phyloP scores from a whole-genome alignment of 129 eudicot species.

The Calendula officinalis region DNA sequence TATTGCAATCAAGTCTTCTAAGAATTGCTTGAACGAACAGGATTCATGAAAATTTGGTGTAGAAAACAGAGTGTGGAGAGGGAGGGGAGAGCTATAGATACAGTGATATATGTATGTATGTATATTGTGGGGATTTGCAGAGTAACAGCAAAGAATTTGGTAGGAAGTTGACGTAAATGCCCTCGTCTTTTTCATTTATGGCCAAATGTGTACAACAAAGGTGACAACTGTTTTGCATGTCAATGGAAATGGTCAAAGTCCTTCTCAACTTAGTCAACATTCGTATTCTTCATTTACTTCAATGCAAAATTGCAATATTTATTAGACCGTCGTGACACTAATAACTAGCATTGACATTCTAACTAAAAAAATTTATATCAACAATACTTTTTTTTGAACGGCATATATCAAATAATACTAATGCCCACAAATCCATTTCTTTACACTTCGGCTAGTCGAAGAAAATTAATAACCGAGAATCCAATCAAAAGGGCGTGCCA shows the following conservation, averaged over 20 bases:
- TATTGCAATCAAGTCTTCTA: not conserved
- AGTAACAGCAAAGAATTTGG: constrained; percentile 13
- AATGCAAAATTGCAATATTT: too few species aligned
- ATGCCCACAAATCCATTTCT: too few species aligned
- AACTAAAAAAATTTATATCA: too few species aligned
- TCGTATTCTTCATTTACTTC: too few species aligned
- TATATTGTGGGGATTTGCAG: constrained; percentile 20
- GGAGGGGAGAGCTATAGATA: constrained; percentile 6
- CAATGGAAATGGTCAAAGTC: constrained; percentile 12
- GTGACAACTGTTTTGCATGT: constrained; percentile 39
- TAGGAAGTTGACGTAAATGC: constrained; percentile 29
- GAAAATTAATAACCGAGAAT: too few species aligned
- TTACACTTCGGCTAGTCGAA: too few species aligned
- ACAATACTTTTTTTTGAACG: too few species aligned
- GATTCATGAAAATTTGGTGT: constrained; percentile 5
- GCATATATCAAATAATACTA: too few species aligned
- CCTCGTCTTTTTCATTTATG: constrained; percentile 23
- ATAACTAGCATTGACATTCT: too few species aligned
- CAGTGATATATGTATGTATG: constrained; percentile 14
- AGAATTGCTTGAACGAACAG: constrained; percentile 6
- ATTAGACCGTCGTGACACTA: too few species aligned
- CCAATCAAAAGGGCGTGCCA: too few species aligned
- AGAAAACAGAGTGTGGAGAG: constrained; percentile 8
- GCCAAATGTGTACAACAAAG: constrained; percentile 28
- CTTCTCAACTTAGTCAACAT: not conserved